Conservation (phyloP, 1,139 yeast species). For the Trichomonascaceae sp. region DNA sequence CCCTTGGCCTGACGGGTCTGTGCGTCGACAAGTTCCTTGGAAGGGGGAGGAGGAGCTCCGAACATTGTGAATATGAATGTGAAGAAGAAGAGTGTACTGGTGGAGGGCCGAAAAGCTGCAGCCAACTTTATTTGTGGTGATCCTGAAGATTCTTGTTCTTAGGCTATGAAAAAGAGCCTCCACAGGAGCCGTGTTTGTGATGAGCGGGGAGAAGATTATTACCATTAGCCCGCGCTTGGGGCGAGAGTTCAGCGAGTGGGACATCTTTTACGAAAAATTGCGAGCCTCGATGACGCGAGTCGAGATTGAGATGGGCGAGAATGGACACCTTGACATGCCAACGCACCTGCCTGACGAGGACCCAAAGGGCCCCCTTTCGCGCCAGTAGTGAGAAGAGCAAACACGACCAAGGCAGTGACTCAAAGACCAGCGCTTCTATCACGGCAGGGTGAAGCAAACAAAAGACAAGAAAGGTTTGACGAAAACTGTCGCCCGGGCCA, state of each 20-base stretch:
- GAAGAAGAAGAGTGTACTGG: slow-evolving; percentile 1
- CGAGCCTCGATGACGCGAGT: too few relatives aligned
- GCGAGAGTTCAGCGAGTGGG: neutral
- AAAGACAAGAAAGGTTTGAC: too few relatives aligned
- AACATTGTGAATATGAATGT: slow-evolving; percentile 35
- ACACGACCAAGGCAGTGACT: too few relatives aligned
- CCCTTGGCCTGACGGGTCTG: slow-evolving; percentile 59
- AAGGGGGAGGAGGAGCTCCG: slow-evolving; percentile 62
- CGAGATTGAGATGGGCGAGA: too few relatives aligned
- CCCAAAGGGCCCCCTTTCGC: too few relatives aligned
- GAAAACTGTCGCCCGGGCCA: too few relatives aligned
- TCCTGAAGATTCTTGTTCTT: neutral
- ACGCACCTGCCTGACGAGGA: too few relatives aligned
- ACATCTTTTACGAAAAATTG: too few relatives aligned
- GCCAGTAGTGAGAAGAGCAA: too few relatives aligned
- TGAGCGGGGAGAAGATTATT: neutral
- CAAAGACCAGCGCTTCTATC: too few relatives aligned
- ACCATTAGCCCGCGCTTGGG: neutral
- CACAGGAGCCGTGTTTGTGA: neutral
- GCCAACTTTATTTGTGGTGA: neutral
- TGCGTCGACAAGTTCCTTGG: slow-evolving; percentile 65
- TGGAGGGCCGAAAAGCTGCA: neutral
- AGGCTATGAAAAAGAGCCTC: neutral
- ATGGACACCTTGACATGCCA: too few relatives aligned
- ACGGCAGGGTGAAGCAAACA: too few relatives aligned